Base-by-base conservation (phyloP, 2,329 filamentous ascomycete genomes). In the Thyridium curvatum region DNA sequence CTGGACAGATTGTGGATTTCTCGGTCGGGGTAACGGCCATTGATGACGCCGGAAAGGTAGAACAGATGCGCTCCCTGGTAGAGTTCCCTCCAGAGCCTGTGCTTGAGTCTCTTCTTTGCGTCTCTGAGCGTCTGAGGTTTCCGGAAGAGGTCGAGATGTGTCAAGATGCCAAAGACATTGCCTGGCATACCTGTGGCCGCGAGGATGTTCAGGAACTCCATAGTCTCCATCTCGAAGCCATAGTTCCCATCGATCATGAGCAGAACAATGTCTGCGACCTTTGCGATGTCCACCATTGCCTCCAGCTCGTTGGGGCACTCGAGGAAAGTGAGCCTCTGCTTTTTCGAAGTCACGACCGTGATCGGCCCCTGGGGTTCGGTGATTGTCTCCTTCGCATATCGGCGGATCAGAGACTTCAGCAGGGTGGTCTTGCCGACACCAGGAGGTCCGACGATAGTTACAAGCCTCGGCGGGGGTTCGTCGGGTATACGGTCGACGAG, bases 141-240 rank as follows among this genome's bases (percentile, higher is more conserved):
- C 56, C 83, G 79, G 70, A 98, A 98, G 12, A 98, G 71, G 58
- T 98, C 93, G 44, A 98, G 72, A 69, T 98, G 94, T 13, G 93
- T 97, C 33, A 98, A 74, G 41, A 98, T 90, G 38, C 93, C 93
- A 58, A 98, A 97, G 30, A 98, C 90, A 53, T 98, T 98, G 48
- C 93, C 91, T 1, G 94, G 93, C 91, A 98, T 97, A 61, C 93
- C 93, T 21, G 86, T 94, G 3, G 88, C 80, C n/a, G 86, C 84
- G 37, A 98, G 71, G 14, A 96, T 82, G 52, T 96, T 97, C 55
- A 98, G 69, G 45, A 98, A 98, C 64, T 98, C 93, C 93, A 98
- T 98, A 0, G 93, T 98, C 72, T 98, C 93, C 93, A 98, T 98
- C 66, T 98, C 93, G 57, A 98, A 98, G 12, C 93, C 94, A 55